Evolutionary conservation across 2,329 filamentous ascomycete genomes (phyloP), one percentile per base, ranked within the genome.

Genomic region (Arthrobotrys iridis): DNA sequence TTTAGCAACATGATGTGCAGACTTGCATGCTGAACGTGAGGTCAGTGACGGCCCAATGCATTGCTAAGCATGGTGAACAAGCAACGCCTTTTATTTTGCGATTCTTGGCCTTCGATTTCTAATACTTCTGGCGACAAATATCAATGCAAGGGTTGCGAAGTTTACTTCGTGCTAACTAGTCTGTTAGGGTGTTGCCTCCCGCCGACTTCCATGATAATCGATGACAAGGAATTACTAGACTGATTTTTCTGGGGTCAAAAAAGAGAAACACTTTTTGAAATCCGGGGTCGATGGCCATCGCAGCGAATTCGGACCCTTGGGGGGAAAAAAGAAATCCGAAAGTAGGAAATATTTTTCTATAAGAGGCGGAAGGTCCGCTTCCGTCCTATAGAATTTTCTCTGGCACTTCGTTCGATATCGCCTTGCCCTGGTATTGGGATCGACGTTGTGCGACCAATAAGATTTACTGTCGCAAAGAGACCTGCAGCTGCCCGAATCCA

Each of bases 351-450:
- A 20, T 33, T 52, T 30, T 4, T 67, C 15, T 74, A 74, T 66
- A 74, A 55, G 63, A 66, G 46, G 26, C 35, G 28, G 15, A 18
- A 7, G 48, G 26, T 45, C 68, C 60, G 62, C 28, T 66, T 73
- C 45, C 68, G 50, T 73, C 35, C 57, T 57, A 55, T 40, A 20
- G 57, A 15, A 48, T 65, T 59, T 30, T 15, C n/a, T 62, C 18
- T 52, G 58, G 45, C 37, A 30, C 50, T 67, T 57, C 40, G 28
- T 63, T 62, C 55, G 60, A 52, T 66, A 74, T 67, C 55, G 55
- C 70, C 62, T 62, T 67, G 63, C 46, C 57, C 62, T 67, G 62
- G 62, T 67, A 67, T 66, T 74, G 70, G 62, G 70, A 67, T 74
- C 70, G 62, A 60, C 70, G 41, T 20, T 15, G 48, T 65, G 60